Base-by-base conservation (phyloP, 805 yeast species). In the Pichia deserticola region DNA sequence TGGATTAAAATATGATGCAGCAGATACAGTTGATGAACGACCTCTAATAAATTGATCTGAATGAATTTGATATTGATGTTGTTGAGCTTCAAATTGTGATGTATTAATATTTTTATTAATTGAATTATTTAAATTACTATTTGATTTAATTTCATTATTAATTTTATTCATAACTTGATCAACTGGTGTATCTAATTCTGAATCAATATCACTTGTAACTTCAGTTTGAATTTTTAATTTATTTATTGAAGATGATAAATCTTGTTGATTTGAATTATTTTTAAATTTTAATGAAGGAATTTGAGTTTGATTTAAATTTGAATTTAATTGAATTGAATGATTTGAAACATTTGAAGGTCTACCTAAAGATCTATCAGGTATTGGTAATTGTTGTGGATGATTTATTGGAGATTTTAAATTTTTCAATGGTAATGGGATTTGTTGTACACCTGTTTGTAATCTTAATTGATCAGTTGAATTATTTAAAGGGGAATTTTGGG, bases 281-380 rank as follows among this genome's bases (percentile, higher is more conserved):
- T 9, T 30, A 7, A 35, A 10, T n/a, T 25, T 9, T 7, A n/a
- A 12, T 25, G 34, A 6, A 8, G 25, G 42, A 27, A 25, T n/a
- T 20, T 20, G 20, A 20, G 20, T 20, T 20, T 20, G 20, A n/a
- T 25, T 40, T 40, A 4, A 35, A 28, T n/a, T 13, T 5, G 36
- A 32, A 28, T 32, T 40, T 40, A 41, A 12, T 15, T 47, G 41
- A 28, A 42, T 20, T 28, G 40, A 43, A 36, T 43, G 40, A 12
- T 43, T 35, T 5, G 25, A 13, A n/a, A 34, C 8, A 13, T 34
- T 7, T 13, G 37, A 29, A 7, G 51, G 44, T 42, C 55, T 37
- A 38, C 53, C 51, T 29, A 42, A 15, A 11, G 53, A 37, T 43
- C 58, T 54, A 43, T 53, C 53, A 6, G 58, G 54, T n/a, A 54